Evolutionary conservation across 257 asterid species (phyloP), one percentile per base, ranked within the genome.

Genomic region (Craterostigma plantagineum): DNA sequence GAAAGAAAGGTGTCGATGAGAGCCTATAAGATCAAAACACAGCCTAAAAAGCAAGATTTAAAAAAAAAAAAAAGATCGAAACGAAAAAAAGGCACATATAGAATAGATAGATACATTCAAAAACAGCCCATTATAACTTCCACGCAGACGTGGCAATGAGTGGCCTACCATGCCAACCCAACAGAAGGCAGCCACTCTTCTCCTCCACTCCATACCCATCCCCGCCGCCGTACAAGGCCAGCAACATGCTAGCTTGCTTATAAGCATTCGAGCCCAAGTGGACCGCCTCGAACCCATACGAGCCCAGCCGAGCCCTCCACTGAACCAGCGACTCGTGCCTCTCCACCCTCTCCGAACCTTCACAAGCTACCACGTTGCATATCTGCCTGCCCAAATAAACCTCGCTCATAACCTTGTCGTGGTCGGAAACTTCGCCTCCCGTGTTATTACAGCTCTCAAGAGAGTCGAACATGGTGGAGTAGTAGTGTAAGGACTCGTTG

Each of bases 391-490:
- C 92, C 10, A 85, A 16, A 36, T 85, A 77, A 10, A 85, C 62
- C 63, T 77, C 94, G 13, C 92, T 72, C 96, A 85, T 85, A 58
- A 63, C 58, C 59, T 72, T 6, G 17, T 85, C 91, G 54, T 75
- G 71, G 39, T 23, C 30, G 30, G 30, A 23, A 2, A 23, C 30
- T 2, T 12, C 33, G 11, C 33, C 18, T 1, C 17, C 30, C 33
- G 3, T 3, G 48, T 11, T 11, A 30, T 1, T 30, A 33, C 33
- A 56, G 44, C 78, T 66, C 70, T 85, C 94, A 45, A 85, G 52
- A 36, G 96, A 85, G 63, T 85, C 96, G 49, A 85, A 85, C 80
- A 85, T 77, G 3, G 96, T 75, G 7, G 94, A 85, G 54, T 85
- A 85, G 17, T 80, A 80, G 47, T 85, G 96, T 44, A 85, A 44